These are phyloP conservation scores for Annona squamosa DNA, from an alignment of 164 flowering plant species.

Conservation along the genomic window DNA sequence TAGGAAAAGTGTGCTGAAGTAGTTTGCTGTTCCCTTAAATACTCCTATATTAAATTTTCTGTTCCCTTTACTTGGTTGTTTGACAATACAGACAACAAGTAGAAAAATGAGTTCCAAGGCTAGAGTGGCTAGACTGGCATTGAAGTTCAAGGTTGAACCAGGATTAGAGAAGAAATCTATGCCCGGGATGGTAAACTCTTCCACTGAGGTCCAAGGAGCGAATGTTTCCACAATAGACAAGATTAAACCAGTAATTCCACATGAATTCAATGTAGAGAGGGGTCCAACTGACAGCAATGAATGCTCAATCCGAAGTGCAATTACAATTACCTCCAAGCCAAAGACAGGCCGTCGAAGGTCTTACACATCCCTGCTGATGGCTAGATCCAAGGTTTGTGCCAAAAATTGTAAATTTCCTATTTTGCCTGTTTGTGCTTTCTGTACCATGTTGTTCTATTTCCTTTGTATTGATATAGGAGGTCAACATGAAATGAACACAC, in stretches of 20 bases:
- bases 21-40: no score
- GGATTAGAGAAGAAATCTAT: constrained; percentile 18
- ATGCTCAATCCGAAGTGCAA: constrained; percentile 9
- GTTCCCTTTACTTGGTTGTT: background rate
- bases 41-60: no score
- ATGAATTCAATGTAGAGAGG: constrained; percentile 22
- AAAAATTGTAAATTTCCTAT: background rate
- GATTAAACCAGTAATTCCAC: constrained; percentile 11
- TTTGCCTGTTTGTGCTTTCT: background rate
- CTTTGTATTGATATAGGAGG: no score
- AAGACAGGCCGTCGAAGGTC: constrained; percentile 59
- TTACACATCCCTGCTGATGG: constrained; percentile 53
- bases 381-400: constrained; percentile 49
- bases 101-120: constrained; percentile 20
- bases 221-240: constrained; percentile 17
- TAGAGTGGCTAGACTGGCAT: constrained; percentile 19
- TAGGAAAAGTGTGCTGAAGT: no score
- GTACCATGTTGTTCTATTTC: no score
- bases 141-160: constrained; percentile 25
- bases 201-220: constrained; percentile 18
- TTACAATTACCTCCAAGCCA: constrained; percentile 23
- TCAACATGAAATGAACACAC: no score
- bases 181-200: constrained; percentile 21
- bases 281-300: constrained; percentile 19
- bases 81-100: constrained; percentile 26